These are phyloP conservation scores for Pseudogymnoascus sp. DNA, from an alignment of 2,329 filamentous ascomycete genomes.

Conservation along the genomic window DNA sequence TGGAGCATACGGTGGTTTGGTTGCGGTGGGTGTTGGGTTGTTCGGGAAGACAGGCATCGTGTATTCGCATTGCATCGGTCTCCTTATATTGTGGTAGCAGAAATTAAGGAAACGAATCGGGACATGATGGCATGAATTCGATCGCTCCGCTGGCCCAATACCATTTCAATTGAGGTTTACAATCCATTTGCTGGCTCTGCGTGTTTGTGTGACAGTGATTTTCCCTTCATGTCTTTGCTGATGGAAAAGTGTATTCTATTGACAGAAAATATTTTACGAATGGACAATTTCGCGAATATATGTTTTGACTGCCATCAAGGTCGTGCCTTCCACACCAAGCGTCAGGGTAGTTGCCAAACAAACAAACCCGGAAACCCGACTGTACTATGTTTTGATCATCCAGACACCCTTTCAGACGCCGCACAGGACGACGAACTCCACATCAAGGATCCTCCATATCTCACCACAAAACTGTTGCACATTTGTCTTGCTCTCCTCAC, in stretches of 20 bases:
- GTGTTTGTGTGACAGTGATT: constrained; percentile 10
- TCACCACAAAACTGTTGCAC: neutral
- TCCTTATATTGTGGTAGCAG: constrained; percentile 19
- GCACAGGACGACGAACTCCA: neutral
- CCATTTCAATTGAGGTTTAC: constrained; percentile 18
- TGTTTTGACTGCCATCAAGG: neutral
- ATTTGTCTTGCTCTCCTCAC: neutral
- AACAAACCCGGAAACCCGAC: neutral
- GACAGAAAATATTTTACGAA: neutral
- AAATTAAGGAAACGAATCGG: constrained; percentile 16
- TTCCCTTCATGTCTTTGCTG: neutral
- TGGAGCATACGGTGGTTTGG: constrained; percentile 23
- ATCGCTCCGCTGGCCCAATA: constrained; percentile 17
- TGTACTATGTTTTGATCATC: neutral
- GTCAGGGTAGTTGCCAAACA: neutral
- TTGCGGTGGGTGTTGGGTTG: constrained; percentile 28
- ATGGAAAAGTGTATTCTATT: neutral
- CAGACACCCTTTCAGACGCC: neutral
- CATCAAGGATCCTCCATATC: neutral
- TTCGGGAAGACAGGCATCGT: constrained; percentile 26
- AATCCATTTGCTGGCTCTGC: neutral
- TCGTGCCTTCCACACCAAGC: neutral
- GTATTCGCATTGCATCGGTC: constrained; percentile 27
- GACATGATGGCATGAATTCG: constrained; percentile 18
- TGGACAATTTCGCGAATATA: neutral